Evolutionary conservation across 1,139 yeast genomes (phyloP), one percentile per base, ranked within the genome.

Genomic region (Petasospora rhodanensis): DNA sequence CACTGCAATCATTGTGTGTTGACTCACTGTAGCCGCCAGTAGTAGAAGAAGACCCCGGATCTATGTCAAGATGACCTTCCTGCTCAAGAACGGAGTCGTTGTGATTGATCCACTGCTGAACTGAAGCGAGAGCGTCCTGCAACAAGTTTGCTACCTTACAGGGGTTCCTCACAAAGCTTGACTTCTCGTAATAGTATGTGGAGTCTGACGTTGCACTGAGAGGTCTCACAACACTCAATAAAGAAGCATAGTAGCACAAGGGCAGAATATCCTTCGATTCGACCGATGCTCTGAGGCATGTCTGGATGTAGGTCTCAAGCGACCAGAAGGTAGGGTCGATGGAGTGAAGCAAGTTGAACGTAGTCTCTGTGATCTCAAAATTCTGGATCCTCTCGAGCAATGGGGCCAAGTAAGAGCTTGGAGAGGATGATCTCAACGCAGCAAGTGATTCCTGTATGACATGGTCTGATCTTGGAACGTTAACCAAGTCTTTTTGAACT

Each of bases 261-360:
- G 33, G 34, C 33, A 31, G 26, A 11, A 18, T 19, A 18, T 29
- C 28, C 21, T 26, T 27, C 1, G 27, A 14, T 4, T 33, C 34
- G 10, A 14, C 5, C 3, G 29, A 28, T 8, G 29, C 23, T 7
- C 34, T 11, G 3, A 30, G 8, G 18, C 37, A 37, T 3, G 38
- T 34, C 14, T 29, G 31, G 21, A 31, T 28, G 16, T 31, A 37
- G 1, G 35, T 25, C 22, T 34, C 34, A n/a, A 34, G 27, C 4
- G 38, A 37, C 41, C 41, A 37, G 25, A 37, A 37, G 2, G 41
- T 37, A 11, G 41, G 41, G 14, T 37, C 41, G n/a, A 37, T 37
- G 9, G 31, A 26, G 12, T 31, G 34, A 12, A 37, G 32, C 3
- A 37, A 17, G 7, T 29, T 17, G 24, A 32, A 29, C 5, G 36